Evolutionary conservation across 208 protist species (phyloP).

Genomic region (Leishmania amazonensis): DNA sequence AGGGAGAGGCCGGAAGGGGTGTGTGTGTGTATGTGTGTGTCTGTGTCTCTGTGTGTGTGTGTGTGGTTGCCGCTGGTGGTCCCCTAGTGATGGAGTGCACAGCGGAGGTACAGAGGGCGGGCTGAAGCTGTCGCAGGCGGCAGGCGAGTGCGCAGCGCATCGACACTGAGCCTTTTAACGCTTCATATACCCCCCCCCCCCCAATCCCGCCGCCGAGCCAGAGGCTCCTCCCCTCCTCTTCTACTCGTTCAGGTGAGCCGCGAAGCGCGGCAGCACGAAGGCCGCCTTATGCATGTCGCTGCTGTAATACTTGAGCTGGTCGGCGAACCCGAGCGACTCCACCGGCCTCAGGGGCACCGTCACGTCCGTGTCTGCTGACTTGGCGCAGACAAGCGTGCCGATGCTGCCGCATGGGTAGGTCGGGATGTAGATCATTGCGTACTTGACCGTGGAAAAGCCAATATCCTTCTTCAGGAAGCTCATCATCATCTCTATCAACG

Average conservation of each 20-base stretch:
- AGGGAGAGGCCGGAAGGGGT: too few relatives aligned
- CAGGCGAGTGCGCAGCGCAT: neutral
- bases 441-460: slow-evolving; percentile 87
- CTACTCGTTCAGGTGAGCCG: slow-evolving; percentile 65
- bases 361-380: slow-evolving; percentile 60
- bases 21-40: too few relatives aligned
- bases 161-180: neutral
- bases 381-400: slow-evolving; percentile 86
- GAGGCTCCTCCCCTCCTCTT: neutral
- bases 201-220: neutral
- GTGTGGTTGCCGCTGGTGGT: neutral
- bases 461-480: slow-evolving; percentile 76
- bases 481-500: slow-evolving; percentile 91
- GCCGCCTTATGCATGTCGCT: slow-evolving; percentile 79
- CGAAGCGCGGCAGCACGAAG: slow-evolving; percentile 86
- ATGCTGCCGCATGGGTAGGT: slow-evolving; percentile 95
- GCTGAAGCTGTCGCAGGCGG: neutral
- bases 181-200: neutral
- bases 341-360: slow-evolving; percentile 66
- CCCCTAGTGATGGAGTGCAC: neutral
- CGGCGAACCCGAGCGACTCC: slow-evolving; percentile 64
- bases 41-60: too few relatives aligned
- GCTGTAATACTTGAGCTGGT: slow-evolving; percentile 88
- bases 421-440: slow-evolving; percentile 93
- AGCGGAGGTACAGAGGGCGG: neutral